A percentile compares a stretch with the other conserved stretches of the same genome.
These are phyloP conservation scores for Cercospora sp. DNA, from an alignment of 2,329 filamentous ascomycete species.

Conservation along the genomic window DNA sequence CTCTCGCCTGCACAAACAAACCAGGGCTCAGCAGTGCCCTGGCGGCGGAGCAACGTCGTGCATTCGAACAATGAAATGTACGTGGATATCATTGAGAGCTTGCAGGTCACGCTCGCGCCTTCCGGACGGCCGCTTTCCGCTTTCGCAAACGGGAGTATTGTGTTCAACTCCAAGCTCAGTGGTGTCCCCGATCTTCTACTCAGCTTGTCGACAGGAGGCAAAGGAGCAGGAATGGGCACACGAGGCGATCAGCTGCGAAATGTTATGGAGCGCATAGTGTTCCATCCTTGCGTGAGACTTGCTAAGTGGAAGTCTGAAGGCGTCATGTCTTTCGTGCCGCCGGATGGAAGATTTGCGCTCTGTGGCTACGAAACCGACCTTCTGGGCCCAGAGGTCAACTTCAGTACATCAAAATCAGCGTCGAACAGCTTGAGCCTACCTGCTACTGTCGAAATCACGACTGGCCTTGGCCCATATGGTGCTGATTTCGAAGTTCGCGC, in stretches of 20 bases:
- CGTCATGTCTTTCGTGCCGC: conserved; percentile 92
- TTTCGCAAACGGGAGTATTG: conserved; percentile 86
- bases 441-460: conserved; percentile 77
- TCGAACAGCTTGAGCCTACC: conserved; percentile 67
- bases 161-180: conserved; percentile 92
- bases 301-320: conserved; percentile 87
- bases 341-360: conserved; percentile 89
- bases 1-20: conserved; percentile 28
- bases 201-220: conserved; percentile 74
- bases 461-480: conserved; percentile 70
- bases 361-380: conserved; percentile 94
- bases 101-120: conserved; percentile 84
- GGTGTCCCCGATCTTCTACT: conserved; percentile 89
- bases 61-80: conserved; percentile 98
- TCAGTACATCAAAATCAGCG: conserved; percentile 27
- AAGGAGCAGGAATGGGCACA: conserved; percentile 71
- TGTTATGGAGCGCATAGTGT: conserved; percentile 84
- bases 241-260: conserved; percentile 38
- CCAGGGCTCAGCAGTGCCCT: conserved; percentile 65
- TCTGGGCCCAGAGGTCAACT: conserved; percentile 62
- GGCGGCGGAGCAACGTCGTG: conserved; percentile 86
- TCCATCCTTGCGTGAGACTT: conserved; percentile 91
- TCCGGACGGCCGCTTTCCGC: conserved; percentile 85
- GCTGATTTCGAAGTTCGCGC: conserved; percentile 86
- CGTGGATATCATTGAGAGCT: conserved; percentile 88